Conservation (phyloP, 805 yeast genomes). For the Gaillardinia entomophila region DNA sequence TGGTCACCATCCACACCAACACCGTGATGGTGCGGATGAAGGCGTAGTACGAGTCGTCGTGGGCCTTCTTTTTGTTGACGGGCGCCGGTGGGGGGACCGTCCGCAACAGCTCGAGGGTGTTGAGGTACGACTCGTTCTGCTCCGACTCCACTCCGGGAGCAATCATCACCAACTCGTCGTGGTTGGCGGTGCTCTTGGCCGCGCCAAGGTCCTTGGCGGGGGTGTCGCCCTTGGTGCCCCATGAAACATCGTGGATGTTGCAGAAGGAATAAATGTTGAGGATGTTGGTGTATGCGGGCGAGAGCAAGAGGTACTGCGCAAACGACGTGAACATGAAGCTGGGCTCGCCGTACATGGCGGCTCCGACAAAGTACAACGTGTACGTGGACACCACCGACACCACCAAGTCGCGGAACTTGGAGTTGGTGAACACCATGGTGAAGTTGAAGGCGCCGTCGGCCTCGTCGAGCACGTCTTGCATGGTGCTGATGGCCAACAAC, state of each 20-base stretch:
- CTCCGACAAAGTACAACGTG: conserved; percentile 69
- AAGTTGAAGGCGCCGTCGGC: conserved; percentile 37
- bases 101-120: conserved; percentile 55
- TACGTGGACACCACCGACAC: conserved; percentile 86
- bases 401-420: conserved; percentile 77
- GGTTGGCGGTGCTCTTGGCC: conserved; percentile 52
- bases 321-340: conserved; percentile 89
- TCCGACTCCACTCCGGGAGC: conserved; percentile 70
- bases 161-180: conserved; percentile 35
- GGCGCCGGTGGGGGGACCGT: conserved; percentile 29
- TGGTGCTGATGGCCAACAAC: conserved; percentile 69
- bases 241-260: conserved; percentile 91
- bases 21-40: conserved; percentile 86
- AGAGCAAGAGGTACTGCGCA: conserved; percentile 71
- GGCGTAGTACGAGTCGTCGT: conserved; percentile 80
- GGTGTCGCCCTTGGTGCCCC: conserved; percentile 94
- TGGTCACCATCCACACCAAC: conserved; percentile 81
- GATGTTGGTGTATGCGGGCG: conserved; percentile 89
- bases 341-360: conserved; percentile 81
- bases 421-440: conserved; percentile 50
- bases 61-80: conserved; percentile 13
- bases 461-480: conserved; percentile 46
- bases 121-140: conserved; percentile 67
- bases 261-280: conserved; percentile 93
- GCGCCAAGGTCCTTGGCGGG: conserved; percentile 69